Percentiles rank a stretch among this genome's conserved stretches.
Conservation (phyloP, 208 protist species). For the Blechomonas ayalai region DNA sequence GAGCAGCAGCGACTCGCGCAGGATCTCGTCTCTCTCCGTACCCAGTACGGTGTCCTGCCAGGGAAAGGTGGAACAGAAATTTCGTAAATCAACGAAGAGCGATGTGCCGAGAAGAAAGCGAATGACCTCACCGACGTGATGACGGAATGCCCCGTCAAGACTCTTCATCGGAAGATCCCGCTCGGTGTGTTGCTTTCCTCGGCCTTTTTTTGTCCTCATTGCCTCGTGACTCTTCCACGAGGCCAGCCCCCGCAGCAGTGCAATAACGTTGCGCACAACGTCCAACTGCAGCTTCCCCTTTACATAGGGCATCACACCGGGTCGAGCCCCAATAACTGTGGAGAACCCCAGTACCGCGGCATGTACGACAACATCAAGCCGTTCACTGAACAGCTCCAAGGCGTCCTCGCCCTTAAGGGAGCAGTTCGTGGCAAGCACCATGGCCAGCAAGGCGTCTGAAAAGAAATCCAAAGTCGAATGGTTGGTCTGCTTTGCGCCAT, state of each 20-base stretch:
- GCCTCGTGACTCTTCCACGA: slow-evolving; percentile 34
- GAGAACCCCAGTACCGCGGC: too few species aligned
- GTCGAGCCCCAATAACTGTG: neutral
- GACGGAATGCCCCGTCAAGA: slow-evolving; percentile 13
- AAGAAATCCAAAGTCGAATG: neutral
- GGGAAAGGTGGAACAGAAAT: too few species aligned
- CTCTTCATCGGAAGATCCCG: slow-evolving; percentile 6
- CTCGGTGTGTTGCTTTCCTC: slow-evolving; percentile 6
- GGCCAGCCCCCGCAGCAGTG: slow-evolving; percentile 20
- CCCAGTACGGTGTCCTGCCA: too few species aligned
- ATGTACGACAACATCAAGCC: neutral
- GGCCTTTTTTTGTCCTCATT: neutral
- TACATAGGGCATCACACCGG: neutral
- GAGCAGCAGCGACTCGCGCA: slow-evolving; percentile 4
- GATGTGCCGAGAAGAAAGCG: too few species aligned
- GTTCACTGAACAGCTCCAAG: slow-evolving; percentile 6
- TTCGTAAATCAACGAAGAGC: too few species aligned
- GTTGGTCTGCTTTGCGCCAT: too few species aligned
- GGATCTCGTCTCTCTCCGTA: slow-evolving; percentile 1
- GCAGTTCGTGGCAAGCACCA: slow-evolving; percentile 2
- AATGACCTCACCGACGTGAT: slow-evolving; percentile 19
- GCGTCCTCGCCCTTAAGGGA: slow-evolving; percentile 2
- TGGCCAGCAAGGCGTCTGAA: slow-evolving; percentile 1
- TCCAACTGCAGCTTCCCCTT: slow-evolving; percentile 1
- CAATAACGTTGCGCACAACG: slow-evolving; percentile 11